Base-by-base conservation (phyloP, 2,329 filamentous ascomycete species). In the Pyrenophora teres region DNA sequence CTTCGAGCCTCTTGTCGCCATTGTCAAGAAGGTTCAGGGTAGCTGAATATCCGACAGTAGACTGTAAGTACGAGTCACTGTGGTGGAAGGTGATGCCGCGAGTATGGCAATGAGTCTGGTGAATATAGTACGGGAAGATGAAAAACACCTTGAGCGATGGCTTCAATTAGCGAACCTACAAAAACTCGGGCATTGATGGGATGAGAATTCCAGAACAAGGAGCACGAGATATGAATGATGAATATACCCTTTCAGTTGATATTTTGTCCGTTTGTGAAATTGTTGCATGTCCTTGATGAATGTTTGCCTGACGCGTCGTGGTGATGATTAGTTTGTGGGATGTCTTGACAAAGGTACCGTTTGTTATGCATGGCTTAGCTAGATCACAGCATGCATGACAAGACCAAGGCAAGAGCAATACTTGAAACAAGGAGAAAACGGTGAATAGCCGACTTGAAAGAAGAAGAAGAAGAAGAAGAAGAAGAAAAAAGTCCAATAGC, bases 21-120 rank as follows among this genome's bases (percentile, higher is more conserved):
- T 93, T 51, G 92, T 97, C 51, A 83, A 88, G 78, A 89, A 87
- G 73, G 92, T 97, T 25, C 91, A 97, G 70, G 55, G 50, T 38
- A 47, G 59, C 52, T 62, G 59, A 62, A 57, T 57, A 46, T 40
- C 56, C 35, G 50, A 38, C 36, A 46, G 52, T 33, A 60, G 54
- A 54, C 63, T 57, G 39, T 60, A 49, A 46, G 40, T 36, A 47
- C 32, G 40, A 39, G 35, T 21, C 37, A 18, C 13, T 50, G 25
- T 19, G 38, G 37, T 37, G 36, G 32, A 35, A 8, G 27, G 23
- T 47, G 12, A 19, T 40, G 13, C 35, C 41, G 27, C 15, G 49
- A 43, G 41, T 42, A 38, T 48, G 30, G 27, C 38, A 33, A 36
- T 44, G 46, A 41, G 30, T n/a, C 49, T 40, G 47, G 16, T 33